phyloP scores from a whole-genome alignment of 2,329 filamentous ascomycete genomes.

The Eutypa lata region DNA sequence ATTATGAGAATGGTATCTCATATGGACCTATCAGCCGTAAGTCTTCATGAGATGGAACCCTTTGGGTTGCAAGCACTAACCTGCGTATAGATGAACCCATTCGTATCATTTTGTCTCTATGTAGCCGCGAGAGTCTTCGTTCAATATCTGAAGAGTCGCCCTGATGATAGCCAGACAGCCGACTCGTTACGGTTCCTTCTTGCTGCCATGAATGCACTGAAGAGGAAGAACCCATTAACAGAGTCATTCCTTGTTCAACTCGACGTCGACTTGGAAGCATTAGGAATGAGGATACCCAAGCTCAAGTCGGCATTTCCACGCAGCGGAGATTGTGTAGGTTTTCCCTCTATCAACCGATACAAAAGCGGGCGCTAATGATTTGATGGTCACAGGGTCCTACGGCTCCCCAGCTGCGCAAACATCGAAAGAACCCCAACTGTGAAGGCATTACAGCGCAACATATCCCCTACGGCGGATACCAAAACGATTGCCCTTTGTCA shows the following conservation, averaged over 20 bases:
- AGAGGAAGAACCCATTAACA: constrained; percentile 82
- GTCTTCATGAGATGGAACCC: constrained; percentile 28
- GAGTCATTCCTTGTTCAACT: constrained; percentile 93
- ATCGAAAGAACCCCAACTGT: constrained; percentile 2
- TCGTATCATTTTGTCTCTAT: constrained; percentile 92
- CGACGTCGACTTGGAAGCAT: constrained; percentile 82
- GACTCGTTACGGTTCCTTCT: constrained; percentile 89
- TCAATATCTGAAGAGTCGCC: constrained; percentile 92
- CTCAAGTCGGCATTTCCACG: constrained; percentile 54
- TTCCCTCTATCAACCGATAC: background rate
- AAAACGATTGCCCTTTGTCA: constrained; percentile 11
- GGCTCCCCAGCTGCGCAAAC: constrained; percentile 3
- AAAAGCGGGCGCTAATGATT: too few species aligned
- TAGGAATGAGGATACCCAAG: constrained; percentile 60
- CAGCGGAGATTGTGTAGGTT: constrained; percentile 49
- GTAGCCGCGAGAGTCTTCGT: constrained; percentile 95
- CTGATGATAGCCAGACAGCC: constrained; percentile 73
- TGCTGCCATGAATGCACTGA: constrained; percentile 84
- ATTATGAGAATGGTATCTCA: constrained; percentile 96
- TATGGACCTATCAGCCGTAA: constrained; percentile 76
- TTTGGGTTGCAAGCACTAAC: background rate
- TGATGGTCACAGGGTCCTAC: background rate
- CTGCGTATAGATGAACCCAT: constrained; percentile 77
- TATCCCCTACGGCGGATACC: constrained; percentile 21
- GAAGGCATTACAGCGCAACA: background rate